phyloP scores from a whole-genome alignment of 2,329 filamentous ascomycete genomes.

The Colletotrichum gigasporum region DNA sequence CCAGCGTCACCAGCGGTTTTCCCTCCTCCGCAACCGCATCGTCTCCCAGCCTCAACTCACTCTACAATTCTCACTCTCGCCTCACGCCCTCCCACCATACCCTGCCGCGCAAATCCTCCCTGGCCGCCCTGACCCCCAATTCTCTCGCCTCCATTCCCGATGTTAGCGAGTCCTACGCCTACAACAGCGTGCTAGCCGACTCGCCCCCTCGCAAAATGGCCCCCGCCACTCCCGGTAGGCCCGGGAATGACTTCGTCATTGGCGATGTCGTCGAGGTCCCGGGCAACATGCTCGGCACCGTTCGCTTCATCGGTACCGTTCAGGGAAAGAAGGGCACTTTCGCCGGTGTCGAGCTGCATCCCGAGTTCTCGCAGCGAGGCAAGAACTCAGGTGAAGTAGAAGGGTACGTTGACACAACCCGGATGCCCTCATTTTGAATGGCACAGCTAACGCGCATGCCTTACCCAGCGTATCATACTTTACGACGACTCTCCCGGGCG shows the following conservation, averaged over 20 bases:
- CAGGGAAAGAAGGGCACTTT: constrained; percentile 91
- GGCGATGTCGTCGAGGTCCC: constrained; percentile 92
- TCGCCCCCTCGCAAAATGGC: constrained; percentile 57
- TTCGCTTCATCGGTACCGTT: constrained; percentile 89
- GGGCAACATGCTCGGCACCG: constrained; percentile 88
- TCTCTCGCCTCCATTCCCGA: constrained; percentile 73
- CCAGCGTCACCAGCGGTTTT: constrained; percentile 45
- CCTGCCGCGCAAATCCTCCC: constrained; percentile 75
- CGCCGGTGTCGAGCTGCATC: constrained; percentile 88
- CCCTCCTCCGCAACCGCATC: constrained; percentile 55
- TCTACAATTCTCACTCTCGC: constrained; percentile 60
- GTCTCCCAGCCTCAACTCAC: constrained; percentile 66
- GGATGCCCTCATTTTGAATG: constrained; percentile 22
- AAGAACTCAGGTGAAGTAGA: constrained; percentile 98
- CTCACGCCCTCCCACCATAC: constrained; percentile 47
- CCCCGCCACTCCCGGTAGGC: constrained; percentile 64
- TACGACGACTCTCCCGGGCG: constrained; percentile 76
- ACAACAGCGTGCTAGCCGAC: constrained; percentile 63
- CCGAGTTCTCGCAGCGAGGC: constrained; percentile 82
- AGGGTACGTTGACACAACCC: constrained; percentile 67
- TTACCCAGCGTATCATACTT: constrained; percentile 77
- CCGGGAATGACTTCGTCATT: constrained; percentile 67
- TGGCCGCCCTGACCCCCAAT: constrained; percentile 73
- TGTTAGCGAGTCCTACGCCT: constrained; percentile 70
- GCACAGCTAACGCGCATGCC: constrained; percentile 34